These are phyloP conservation scores for Acidiella bohemica DNA, from an alignment of 495 filamentous ascomycete species.

Conservation along the genomic window DNA sequence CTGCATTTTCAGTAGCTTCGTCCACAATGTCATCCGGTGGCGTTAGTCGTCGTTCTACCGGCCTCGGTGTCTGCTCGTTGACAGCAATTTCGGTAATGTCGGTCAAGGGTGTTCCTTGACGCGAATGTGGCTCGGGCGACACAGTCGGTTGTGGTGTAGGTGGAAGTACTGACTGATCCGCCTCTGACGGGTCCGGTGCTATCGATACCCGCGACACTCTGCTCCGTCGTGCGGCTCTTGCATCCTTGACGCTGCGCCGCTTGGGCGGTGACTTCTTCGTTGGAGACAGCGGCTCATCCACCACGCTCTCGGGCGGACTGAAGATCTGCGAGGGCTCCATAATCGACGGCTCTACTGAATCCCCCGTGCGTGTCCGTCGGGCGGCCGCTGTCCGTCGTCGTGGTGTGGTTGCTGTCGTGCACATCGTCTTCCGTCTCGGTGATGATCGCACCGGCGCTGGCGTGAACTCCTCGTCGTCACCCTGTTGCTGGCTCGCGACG, in stretches of 20 bases:
- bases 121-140: constrained; percentile 40
- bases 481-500: constrained; percentile 33
- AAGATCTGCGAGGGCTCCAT: constrained; percentile 48
- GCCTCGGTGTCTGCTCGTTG: constrained; percentile 40
- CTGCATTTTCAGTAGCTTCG: constrained; percentile 7
- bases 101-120: constrained; percentile 51
- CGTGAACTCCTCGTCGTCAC: constrained; percentile 58
- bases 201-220: constrained; percentile 30
- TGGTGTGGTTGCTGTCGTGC: constrained; percentile 29
- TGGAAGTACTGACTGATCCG: constrained; percentile 27
- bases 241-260: constrained; percentile 48
- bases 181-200: constrained; percentile 22
- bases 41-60: constrained; percentile 3
- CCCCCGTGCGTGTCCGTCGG: constrained; percentile 28
- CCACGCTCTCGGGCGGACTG: constrained; percentile 42
- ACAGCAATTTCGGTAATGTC: constrained; percentile 64
- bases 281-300: constrained; percentile 46
- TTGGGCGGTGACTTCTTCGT: constrained; percentile 51
- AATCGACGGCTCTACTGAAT: constrained; percentile 44
- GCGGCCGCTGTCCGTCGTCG: constrained; percentile 18
- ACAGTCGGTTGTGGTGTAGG: constrained; percentile 35
- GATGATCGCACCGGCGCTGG: constrained; percentile 47
- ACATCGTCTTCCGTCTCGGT: constrained; percentile 45
- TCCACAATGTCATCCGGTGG: constrained; percentile 5
- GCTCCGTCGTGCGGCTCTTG: constrained; percentile 39